These are phyloP conservation scores for Tulasnella sp. DNA, from an alignment of 768 basidiomycete genomes.

Conservation along the genomic window DNA sequence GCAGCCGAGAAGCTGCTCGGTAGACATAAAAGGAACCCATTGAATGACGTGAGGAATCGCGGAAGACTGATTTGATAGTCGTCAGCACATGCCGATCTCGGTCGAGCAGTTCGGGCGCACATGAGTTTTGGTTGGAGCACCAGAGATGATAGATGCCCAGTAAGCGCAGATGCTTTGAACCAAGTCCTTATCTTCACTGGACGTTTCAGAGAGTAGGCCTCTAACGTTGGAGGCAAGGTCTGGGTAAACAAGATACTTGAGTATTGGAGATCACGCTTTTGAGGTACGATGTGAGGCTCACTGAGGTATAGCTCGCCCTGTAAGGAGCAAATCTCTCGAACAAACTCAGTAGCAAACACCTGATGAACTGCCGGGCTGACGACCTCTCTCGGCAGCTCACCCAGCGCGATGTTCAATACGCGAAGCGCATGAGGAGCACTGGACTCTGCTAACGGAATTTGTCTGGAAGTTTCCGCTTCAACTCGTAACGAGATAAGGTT, in stretches of 20 bases:
- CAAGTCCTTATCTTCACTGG: slow-evolving; percentile 27
- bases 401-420: neutral
- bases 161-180: neutral
- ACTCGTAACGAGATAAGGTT: neutral
- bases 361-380: neutral
- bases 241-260: neutral
- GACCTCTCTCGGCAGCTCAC: neutral
- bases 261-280: neutral
- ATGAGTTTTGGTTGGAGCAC: neutral
- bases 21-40: slow-evolving; percentile 58
- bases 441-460: neutral
- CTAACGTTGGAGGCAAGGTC: neutral
- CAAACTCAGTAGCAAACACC: neutral
- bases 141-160: neutral
- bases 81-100: neutral
- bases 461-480: neutral
- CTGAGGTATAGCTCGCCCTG: slow-evolving; percentile 26
- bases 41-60: slow-evolving; percentile 32
- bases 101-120: neutral
- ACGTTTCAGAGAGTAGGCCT: neutral
- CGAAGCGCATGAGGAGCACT: neutral
- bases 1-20: slow-evolving; percentile 42
- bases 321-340: slow-evolving; percentile 21
- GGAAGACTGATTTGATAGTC: neutral
- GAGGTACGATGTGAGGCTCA: neutral